phyloP scores from a whole-genome alignment of 257 asterid genomes.

The Fraxinus cuspidata region DNA sequence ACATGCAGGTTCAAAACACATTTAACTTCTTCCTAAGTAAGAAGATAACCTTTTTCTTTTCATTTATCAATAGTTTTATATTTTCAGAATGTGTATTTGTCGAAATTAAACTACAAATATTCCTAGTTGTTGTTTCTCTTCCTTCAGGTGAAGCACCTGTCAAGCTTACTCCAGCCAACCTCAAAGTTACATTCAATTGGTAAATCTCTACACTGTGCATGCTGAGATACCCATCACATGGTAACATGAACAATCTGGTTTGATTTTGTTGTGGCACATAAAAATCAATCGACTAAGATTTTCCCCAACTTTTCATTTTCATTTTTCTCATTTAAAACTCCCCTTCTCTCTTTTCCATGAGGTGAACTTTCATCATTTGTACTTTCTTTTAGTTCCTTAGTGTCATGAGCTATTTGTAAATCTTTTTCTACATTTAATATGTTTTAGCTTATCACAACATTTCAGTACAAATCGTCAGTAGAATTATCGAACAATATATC shows the following conservation, averaged over 20 bases:
- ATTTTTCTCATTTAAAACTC: constrained; percentile 23
- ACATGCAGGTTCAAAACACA: constrained; percentile 74
- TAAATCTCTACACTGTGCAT: no score
- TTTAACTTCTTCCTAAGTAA: constrained; percentile 68
- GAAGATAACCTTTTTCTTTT: no score
- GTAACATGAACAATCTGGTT: constrained; percentile 85
- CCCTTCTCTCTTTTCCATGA: constrained; percentile 32
- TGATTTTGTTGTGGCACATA: constrained; percentile 87
- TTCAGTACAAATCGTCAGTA: no score
- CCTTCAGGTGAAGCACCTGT: constrained; percentile 56
- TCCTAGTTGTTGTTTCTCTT: constrained; percentile 16
- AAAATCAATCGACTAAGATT: constrained; percentile 77
- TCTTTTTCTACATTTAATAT: no score
- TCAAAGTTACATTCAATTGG: constrained; percentile 45
- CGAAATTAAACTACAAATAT: not conserved
- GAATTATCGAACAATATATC: no score
- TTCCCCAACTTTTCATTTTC: constrained; percentile 39
- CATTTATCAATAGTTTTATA: not conserved
- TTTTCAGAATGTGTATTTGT: not conserved
- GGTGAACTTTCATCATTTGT: constrained; percentile 20
- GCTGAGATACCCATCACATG: constrained; percentile 76
- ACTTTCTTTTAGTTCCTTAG: constrained; percentile 13
- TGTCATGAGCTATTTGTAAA: no score
- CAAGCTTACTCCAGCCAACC: constrained; percentile 50
- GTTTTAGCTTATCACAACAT: no score